Evolutionary conservation across 441 rosid species (phyloP).

Genomic region (Croton laevigatus): DNA sequence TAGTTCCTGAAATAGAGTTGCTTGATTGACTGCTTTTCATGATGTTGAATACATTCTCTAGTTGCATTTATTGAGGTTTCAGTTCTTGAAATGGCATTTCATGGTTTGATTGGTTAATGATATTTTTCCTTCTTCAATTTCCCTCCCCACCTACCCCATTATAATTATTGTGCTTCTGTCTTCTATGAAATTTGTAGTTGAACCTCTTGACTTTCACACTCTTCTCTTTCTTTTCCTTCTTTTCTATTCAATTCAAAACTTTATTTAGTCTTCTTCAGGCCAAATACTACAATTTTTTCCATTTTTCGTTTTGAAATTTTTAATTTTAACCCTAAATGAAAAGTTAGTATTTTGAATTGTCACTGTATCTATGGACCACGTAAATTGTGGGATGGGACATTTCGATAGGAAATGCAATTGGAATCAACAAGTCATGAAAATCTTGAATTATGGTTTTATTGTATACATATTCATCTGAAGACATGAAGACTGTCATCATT

Average conservation of each 20-base stretch:
- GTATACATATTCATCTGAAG: conserved; percentile 4
- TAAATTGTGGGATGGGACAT: conserved; percentile 12
- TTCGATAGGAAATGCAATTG: conserved; percentile 1
- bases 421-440: conserved; percentile 9
- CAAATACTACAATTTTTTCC: too few relatives aligned
- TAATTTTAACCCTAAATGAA: background rate
- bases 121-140: conserved; percentile 17
- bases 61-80: conserved; percentile 64
- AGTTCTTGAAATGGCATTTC: conserved; percentile 43
- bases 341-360: background rate
- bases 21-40: conserved; percentile 36
- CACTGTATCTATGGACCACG: conserved; percentile 4
- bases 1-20: conserved; percentile 25
- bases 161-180: conserved; percentile 18
- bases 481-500: conserved; percentile 10
- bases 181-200: conserved; percentile 10
- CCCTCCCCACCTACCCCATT: conserved; percentile 20
- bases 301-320: background rate
- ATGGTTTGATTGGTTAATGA: conserved; percentile 36
- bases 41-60: conserved; percentile 44
- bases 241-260: conserved; percentile 6
- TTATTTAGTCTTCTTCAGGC: too few relatives aligned
- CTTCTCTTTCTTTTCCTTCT: conserved; percentile 2
- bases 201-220: conserved; percentile 6
- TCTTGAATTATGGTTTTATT: conserved; percentile 3